These are phyloP conservation scores for Ascochyta fabae DNA, from an alignment of 2,329 filamentous ascomycete genomes.

Conservation along the genomic window DNA sequence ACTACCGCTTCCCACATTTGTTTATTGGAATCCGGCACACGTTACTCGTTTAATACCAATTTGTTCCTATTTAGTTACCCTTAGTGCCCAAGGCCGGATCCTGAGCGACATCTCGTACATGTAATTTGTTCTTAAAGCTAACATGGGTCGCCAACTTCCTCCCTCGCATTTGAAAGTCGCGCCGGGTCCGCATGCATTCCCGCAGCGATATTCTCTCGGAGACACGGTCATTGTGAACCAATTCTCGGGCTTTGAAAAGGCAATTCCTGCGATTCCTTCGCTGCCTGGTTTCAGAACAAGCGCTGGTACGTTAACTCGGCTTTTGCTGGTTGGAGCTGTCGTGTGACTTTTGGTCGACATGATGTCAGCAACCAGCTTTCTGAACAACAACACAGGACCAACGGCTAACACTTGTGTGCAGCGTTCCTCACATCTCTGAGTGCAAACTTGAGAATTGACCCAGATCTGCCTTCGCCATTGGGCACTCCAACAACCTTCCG, in stretches of 20 bases:
- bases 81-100: constrained; percentile 27
- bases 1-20: constrained; percentile 13
- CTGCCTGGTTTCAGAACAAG: constrained; percentile 49
- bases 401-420: constrained; percentile 48
- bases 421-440: constrained; percentile 84
- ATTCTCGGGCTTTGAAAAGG: constrained; percentile 42
- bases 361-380: constrained; percentile 12
- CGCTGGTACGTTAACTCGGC: constrained; percentile 44
- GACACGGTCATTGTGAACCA: constrained; percentile 44
- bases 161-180: constrained; percentile 45
- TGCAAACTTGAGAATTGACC: constrained; percentile 75
- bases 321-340: constrained; percentile 21
- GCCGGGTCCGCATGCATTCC: constrained; percentile 37
- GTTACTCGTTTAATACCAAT: constrained; percentile 13
- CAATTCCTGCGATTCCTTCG: constrained; percentile 46
- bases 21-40: constrained; percentile 10
- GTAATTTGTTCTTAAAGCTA: constrained; percentile 29
- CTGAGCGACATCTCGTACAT: constrained; percentile 26
- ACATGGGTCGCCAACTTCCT: constrained; percentile 44
- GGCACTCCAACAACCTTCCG: constrained; percentile 67
- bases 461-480: constrained; percentile 65
- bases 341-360: constrained; percentile 21
- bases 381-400: not conserved
- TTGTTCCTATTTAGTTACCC: constrained; percentile 5
- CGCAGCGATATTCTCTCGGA: constrained; percentile 37